Conservation (phyloP, 306 rosid species). For the Sesbania bispinosa region DNA sequence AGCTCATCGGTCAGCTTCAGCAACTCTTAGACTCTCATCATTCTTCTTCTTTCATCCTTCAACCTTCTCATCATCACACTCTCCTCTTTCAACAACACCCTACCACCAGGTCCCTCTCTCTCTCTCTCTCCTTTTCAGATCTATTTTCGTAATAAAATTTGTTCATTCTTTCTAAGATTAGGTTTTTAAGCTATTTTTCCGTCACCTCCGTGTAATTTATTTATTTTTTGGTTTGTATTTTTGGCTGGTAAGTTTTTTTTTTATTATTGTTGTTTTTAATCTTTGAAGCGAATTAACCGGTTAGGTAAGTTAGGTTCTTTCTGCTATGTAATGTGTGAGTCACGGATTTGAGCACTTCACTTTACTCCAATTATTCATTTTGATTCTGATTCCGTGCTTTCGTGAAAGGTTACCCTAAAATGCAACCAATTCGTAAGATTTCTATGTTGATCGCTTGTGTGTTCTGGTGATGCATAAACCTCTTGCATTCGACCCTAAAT, state of each 20-base stretch:
- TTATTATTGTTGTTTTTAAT: background rate
- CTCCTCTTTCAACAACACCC: constrained; percentile 32
- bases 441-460: background rate
- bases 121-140: constrained; percentile 5
- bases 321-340: background rate
- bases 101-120: constrained; percentile 53
- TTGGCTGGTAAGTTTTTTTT: background rate
- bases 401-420: background rate
- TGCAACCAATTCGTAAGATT: background rate
- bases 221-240: background rate
- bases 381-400: constrained; percentile 5
- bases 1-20: constrained; percentile 67
- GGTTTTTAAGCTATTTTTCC: background rate
- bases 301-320: constrained; percentile 15
- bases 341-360: background rate
- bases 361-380: background rate
- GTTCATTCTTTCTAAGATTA: background rate
- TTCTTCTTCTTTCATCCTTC: constrained; percentile 20
- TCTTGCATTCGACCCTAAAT: background rate
- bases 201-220: background rate
- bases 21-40: constrained; percentile 49
- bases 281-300: constrained; percentile 9
- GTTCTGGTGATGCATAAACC: background rate
- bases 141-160: background rate
- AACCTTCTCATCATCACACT: constrained; percentile 33